Conservation (phyloP, 1,284 basidiomycete genomes). For the Baeospora myosura region DNA sequence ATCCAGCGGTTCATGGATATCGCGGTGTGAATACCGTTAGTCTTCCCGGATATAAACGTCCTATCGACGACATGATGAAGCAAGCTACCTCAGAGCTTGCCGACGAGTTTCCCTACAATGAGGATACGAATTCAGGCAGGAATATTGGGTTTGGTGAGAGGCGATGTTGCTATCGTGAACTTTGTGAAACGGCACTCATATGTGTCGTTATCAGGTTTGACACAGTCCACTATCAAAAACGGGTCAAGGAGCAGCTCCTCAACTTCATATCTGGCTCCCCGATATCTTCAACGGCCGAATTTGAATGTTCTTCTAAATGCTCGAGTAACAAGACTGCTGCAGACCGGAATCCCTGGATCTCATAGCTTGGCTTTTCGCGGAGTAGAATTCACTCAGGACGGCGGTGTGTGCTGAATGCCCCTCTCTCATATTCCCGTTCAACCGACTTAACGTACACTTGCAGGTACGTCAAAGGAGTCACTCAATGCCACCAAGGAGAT, state of each 20-base stretch:
- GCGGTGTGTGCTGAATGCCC: slow-evolving; percentile 11
- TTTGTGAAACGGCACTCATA: background rate
- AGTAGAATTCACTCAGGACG: slow-evolving; percentile 6
- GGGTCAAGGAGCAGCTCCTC: slow-evolving; percentile 18
- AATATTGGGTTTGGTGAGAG: slow-evolving; percentile 21
- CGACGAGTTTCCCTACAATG: slow-evolving; percentile 16
- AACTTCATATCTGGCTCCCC: slow-evolving; percentile 28
- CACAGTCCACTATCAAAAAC: slow-evolving; percentile 16
- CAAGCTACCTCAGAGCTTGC: background rate
- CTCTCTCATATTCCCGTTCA: background rate
- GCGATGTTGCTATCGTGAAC: too few species aligned
- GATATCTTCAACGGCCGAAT: slow-evolving; percentile 10
- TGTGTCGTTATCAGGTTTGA: slow-evolving; percentile 6
- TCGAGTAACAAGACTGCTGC: slow-evolving; percentile 9
- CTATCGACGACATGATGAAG: background rate
- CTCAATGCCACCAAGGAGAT: slow-evolving; percentile 15
- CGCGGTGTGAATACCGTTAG: slow-evolving; percentile 19
- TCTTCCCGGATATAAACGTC: slow-evolving; percentile 14
- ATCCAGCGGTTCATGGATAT: slow-evolving; percentile 18
- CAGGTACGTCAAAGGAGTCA: background rate
- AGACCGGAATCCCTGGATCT: background rate
- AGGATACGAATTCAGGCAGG: slow-evolving; percentile 21
- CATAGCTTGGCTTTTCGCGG: background rate
- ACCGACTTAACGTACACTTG: too few species aligned
- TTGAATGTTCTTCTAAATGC: slow-evolving; percentile 13